Conservation (phyloP, 495 filamentous ascomycete genomes). For the Barbatosphaeria neglecta region DNA sequence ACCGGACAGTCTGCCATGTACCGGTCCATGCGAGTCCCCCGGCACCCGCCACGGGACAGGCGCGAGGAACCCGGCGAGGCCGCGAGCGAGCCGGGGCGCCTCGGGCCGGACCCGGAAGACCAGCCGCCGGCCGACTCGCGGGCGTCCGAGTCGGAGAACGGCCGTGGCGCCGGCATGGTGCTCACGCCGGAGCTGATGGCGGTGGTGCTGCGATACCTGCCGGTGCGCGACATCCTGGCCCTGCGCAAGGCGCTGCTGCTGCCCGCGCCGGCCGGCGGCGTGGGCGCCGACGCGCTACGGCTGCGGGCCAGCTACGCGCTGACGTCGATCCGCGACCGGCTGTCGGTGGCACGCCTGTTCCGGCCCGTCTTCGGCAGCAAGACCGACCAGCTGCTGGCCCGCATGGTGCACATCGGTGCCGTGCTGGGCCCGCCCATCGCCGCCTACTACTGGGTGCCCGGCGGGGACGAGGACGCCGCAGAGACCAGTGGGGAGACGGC, state of each 20-base stretch:
- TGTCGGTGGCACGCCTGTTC: neutral
- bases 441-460: neutral
- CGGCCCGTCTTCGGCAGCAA: neutral
- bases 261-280: too few species aligned
- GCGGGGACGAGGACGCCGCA: neutral
- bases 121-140: too few species aligned
- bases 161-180: neutral
- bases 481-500: neutral
- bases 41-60: too few species aligned
- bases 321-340: neutral
- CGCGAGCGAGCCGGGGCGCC: too few species aligned
- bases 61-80: too few species aligned
- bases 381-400: neutral
- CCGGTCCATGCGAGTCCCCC: too few species aligned
- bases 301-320: neutral
- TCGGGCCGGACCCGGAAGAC: too few species aligned
- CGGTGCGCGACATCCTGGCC: neutral
- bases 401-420: neutral
- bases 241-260: too few species aligned
- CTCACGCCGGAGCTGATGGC: neutral
- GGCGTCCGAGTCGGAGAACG: too few species aligned
- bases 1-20: too few species aligned
- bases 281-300: too few species aligned
- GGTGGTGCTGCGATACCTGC: neutral
- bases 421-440: neutral